Evolutionary conservation across 2,329 filamentous ascomycete species (phyloP).

Genomic region (Sclerotinia minor): DNA sequence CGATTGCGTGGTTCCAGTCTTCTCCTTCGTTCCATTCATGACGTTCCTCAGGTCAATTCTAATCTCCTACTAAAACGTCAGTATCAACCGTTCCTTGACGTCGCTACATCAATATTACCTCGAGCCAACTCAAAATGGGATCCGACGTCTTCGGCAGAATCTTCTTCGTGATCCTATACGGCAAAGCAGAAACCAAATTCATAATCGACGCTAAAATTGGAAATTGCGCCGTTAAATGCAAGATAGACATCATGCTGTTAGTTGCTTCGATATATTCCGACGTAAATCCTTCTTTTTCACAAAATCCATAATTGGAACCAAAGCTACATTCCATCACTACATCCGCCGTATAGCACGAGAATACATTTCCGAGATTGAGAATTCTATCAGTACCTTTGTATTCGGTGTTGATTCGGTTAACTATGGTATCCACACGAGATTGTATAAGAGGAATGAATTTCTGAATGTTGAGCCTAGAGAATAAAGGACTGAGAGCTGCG

Average conservation of each 20-base stretch:
- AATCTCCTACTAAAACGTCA: background rate
- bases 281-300: background rate
- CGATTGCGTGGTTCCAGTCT: conserved; percentile 25
- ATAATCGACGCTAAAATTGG: conserved; percentile 9
- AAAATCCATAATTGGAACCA: conserved; percentile 14
- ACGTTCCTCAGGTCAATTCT: conserved; percentile 13
- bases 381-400: conserved; percentile 9
- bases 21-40: conserved; percentile 12
- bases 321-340: conserved; percentile 37
- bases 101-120: background rate
- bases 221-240: conserved; percentile 17
- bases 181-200: conserved; percentile 11
- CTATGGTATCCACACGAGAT: conserved; percentile 11
- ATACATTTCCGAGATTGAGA: conserved; percentile 13
- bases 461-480: conserved; percentile 29
- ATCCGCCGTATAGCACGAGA: conserved; percentile 28
- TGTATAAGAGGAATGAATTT: conserved; percentile 19
- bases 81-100: background rate
- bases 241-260: background rate
- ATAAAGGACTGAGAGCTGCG: conserved; percentile 33
- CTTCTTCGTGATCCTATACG: conserved; percentile 3
- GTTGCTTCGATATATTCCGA: conserved; percentile 15
- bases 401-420: conserved; percentile 8
- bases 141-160: background rate
- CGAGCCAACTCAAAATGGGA: conserved; percentile 14